Conservation (phyloP, 2,329 filamentous ascomycete genomes). For the Colletotrichum sp. region DNA sequence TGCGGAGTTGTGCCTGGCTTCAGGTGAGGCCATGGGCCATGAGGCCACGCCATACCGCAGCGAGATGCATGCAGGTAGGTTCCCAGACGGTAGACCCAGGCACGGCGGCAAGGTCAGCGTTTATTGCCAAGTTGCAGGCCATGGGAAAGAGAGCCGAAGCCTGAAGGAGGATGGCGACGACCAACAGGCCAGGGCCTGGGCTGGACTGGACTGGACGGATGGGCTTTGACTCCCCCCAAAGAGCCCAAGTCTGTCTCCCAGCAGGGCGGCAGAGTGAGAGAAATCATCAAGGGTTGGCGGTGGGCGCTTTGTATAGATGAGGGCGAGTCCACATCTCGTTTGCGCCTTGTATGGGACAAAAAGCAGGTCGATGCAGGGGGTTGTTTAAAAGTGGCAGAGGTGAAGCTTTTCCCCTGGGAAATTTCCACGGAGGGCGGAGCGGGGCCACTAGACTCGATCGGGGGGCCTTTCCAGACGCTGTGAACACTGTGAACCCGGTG, state of each 20-base stretch:
- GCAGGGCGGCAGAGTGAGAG: background rate
- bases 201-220: background rate
- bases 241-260: background rate
- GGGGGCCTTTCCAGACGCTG: background rate
- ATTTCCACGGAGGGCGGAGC: conserved; percentile 10
- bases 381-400: background rate
- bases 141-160: background rate
- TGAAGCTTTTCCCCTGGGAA: conserved; percentile 13
- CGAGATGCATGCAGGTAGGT: background rate
- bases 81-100: background rate
- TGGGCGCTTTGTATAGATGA: conserved; percentile 13
- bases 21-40: conserved; percentile 16
- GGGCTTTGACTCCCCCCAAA: background rate
- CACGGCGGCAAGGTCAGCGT: conserved; percentile 9
- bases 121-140: background rate
- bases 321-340: conserved; percentile 12
- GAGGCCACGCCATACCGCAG: conserved; percentile 5
- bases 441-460: conserved; percentile 8
- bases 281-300: background rate
- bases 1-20: conserved; percentile 15
- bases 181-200: background rate
- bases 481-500: background rate
- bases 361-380: conserved; percentile 5
- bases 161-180: background rate
- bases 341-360: conserved; percentile 11